These are phyloP conservation scores for Blastobotrys indianensis DNA, from an alignment of 1,139 yeast genomes.

Conservation along the genomic window DNA sequence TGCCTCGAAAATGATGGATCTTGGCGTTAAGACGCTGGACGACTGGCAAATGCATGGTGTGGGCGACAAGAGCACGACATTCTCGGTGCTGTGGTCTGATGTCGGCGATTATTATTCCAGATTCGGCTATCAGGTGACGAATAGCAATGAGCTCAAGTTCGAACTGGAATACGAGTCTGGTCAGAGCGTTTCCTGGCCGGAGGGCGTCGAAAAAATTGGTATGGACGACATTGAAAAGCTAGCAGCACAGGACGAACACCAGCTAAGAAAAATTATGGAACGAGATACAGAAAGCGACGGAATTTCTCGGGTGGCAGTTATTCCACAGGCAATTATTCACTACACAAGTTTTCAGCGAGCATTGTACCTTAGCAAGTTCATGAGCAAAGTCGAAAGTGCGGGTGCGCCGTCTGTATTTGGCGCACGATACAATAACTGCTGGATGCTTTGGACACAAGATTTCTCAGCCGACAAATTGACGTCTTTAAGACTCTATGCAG, in stretches of 20 bases:
- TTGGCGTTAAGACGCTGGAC: conserved; percentile 38
- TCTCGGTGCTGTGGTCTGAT: conserved; percentile 60
- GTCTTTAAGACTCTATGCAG: conserved; percentile 28
- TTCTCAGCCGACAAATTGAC: conserved; percentile 37
- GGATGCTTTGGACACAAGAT: conserved; percentile 45
- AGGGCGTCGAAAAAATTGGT: conserved; percentile 27
- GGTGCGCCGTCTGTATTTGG: conserved; percentile 32
- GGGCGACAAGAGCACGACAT: conserved; percentile 35
- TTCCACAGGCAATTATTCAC: conserved; percentile 15
- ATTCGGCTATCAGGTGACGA: conserved; percentile 48
- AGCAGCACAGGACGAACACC: conserved; percentile 30
- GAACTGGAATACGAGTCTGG: conserved; percentile 16
- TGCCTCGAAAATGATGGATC: conserved; percentile 50
- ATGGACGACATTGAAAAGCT: conserved; percentile 34
- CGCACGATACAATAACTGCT: conserved; percentile 30
- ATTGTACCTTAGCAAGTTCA: conserved; percentile 30
- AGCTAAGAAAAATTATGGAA: conserved; percentile 26
- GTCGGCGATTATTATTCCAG: conserved; percentile 60
- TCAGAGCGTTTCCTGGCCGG: conserved; percentile 13
- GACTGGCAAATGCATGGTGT: conserved; percentile 31
- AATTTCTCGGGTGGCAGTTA: conserved; percentile 9
- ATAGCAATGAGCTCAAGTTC: conserved; percentile 23
- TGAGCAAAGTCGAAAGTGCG: conserved; percentile 12
- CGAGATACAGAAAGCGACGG: conserved; percentile 23
- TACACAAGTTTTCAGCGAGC: conserved; percentile 31